These are phyloP conservation scores for Colletotrichum sp. DNA, from an alignment of 2,329 filamentous ascomycete genomes.

Conservation along the genomic window DNA sequence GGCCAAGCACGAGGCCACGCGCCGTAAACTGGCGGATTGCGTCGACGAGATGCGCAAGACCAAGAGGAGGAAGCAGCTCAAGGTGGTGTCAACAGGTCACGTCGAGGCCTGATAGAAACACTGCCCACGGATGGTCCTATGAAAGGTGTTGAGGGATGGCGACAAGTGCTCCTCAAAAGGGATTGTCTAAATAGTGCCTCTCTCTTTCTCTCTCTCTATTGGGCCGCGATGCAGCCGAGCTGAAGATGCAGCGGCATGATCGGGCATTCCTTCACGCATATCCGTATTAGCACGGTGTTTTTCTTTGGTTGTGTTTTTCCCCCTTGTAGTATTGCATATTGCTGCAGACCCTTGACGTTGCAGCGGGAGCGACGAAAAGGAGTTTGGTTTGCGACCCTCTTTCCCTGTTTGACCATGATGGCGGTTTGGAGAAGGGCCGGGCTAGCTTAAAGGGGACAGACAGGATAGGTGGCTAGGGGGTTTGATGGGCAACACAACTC, in stretches of 20 bases:
- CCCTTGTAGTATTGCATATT: not conserved
- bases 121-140: not conserved
- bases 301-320: not conserved
- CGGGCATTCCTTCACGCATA: not conserved
- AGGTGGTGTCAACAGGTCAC: conserved; percentile 45
- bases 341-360: conserved; percentile 4
- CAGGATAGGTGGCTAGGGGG: not conserved
- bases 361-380: conserved; percentile 4
- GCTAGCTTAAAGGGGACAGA: not conserved
- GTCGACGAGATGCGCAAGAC: conserved; percentile 51
- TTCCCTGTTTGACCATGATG: not conserved
- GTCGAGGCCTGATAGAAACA: conserved; percentile 10
- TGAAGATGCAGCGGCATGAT: conserved; percentile 6
- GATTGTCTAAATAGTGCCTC: not conserved
- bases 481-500: not conserved
- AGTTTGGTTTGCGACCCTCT: not conserved
- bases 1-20: conserved; percentile 56
- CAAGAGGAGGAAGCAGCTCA: conserved; percentile 45
- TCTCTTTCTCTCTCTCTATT: not conserved
- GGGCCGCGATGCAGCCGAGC: not conserved
- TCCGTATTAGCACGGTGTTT: conserved; percentile 3
- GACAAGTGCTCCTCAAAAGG: not conserved
- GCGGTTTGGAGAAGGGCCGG: not conserved
- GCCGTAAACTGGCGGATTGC: conserved; percentile 52
- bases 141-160: not conserved